Evolutionary conservation across 2,329 filamentous ascomycete genomes (phyloP).

Genomic region (Aspergillus glaucus): DNA sequence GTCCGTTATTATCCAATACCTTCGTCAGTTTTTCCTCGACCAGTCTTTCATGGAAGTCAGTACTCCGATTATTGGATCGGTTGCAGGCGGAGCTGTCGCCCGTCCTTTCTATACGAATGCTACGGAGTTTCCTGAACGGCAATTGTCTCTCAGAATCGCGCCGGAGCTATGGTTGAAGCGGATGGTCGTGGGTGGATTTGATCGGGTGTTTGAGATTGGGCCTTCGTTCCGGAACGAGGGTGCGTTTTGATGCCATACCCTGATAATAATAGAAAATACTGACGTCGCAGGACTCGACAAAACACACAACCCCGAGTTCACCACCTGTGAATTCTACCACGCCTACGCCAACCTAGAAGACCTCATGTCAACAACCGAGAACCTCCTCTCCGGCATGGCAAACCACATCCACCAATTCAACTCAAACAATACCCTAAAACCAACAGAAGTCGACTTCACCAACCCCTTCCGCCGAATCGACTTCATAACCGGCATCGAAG

Average conservation of each 20-base stretch:
- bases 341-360: constrained; percentile 71
- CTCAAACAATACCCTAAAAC: constrained; percentile 35
- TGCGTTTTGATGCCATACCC: constrained; percentile 12
- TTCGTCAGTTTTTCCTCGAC: constrained; percentile 67
- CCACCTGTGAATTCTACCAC: constrained; percentile 94
- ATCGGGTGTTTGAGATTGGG: constrained; percentile 88
- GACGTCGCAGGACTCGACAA: constrained; percentile 57
- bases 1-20: constrained; percentile 64
- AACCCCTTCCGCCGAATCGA: constrained; percentile 60
- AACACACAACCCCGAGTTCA: constrained; percentile 96
- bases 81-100: constrained; percentile 80
- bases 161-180: constrained; percentile 95
- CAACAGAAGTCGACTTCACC: constrained; percentile 53
- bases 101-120: constrained; percentile 77
- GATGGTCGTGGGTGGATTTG: constrained; percentile 79
- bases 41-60: constrained; percentile 77
- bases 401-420: constrained; percentile 45
- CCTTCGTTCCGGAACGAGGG: constrained; percentile 91
- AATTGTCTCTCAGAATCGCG: constrained; percentile 76
- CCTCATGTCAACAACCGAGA: constrained; percentile 69
- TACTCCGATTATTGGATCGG: constrained; percentile 77
- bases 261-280: background rate
- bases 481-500: constrained; percentile 75
- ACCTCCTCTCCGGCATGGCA: constrained; percentile 58
- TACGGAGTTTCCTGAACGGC: constrained; percentile 65